phyloP scores from a whole-genome alignment of 1,139 yeast species.

The Magnusiomyces magnusii region DNA sequence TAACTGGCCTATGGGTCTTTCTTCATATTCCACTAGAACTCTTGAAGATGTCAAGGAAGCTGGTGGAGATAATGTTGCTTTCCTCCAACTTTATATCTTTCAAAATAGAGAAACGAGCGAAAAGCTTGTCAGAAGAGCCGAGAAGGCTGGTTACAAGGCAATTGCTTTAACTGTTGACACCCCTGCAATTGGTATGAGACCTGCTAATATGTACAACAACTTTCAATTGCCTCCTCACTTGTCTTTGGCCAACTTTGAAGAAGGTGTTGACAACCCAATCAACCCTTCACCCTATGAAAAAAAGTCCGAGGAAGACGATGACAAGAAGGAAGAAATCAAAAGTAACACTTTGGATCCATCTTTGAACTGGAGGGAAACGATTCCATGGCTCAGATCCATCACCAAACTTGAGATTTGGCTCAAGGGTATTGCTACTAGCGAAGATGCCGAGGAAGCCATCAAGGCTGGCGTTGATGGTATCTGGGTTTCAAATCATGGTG shows the following conservation, averaged over 20 bases:
- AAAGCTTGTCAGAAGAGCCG: slow-evolving; percentile 43
- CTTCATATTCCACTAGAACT: slow-evolving; percentile 31
- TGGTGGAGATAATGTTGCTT: slow-evolving; percentile 29
- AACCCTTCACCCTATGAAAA: slow-evolving; percentile 23
- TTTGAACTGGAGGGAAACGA: slow-evolving; percentile 52
- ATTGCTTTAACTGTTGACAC: slow-evolving; percentile 61
- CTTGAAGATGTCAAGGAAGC: slow-evolving; percentile 31
- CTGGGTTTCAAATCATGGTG: slow-evolving; percentile 63
- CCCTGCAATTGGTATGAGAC: slow-evolving; percentile 58
- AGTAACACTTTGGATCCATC: slow-evolving; percentile 57
- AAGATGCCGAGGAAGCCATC: slow-evolving; percentile 47
- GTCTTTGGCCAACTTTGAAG: slow-evolving; percentile 30
- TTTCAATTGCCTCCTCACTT: slow-evolving; percentile 38
- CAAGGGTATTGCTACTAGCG: slow-evolving; percentile 50
- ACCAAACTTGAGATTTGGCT: slow-evolving; percentile 35
- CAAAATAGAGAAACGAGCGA: slow-evolving; percentile 40
- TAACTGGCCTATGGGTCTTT: slow-evolving; percentile 33
- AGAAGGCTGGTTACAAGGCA: slow-evolving; percentile 49
- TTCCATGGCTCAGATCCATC: slow-evolving; percentile 35
- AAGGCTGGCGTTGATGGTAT: slow-evolving; percentile 49
- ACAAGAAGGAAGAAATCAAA: slow-evolving; percentile 10
- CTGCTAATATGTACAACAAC: slow-evolving; percentile 44
- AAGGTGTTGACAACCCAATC: slow-evolving; percentile 26
- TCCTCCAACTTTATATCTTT: slow-evolving; percentile 42
- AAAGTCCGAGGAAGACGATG: slow-evolving; percentile 10